These are phyloP conservation scores for Volvox carteri DNA, from an alignment of 163 green algal genomes.

Conservation along the genomic window DNA sequence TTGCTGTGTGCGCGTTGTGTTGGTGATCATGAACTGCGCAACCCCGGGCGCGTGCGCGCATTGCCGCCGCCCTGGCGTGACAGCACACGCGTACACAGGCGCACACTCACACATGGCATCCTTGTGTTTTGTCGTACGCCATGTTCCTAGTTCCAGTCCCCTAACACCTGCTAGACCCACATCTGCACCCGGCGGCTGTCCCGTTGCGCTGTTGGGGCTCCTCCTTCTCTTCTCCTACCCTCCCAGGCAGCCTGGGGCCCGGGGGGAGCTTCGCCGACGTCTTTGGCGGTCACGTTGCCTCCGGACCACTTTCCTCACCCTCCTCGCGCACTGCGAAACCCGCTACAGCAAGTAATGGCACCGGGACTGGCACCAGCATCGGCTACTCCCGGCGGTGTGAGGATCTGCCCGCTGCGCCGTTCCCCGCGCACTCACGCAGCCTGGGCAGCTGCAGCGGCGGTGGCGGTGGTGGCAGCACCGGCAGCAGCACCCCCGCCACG, in stretches of 20 bases:
- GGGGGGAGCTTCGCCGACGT: too few relatives aligned
- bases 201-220: neutral
- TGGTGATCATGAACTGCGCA: too few relatives aligned
- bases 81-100: too few relatives aligned
- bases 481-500: neutral
- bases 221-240: neutral
- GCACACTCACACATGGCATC: too few relatives aligned
- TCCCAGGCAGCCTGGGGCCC: neutral
- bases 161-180: too few relatives aligned
- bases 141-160: too few relatives aligned
- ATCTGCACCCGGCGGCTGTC: too few relatives aligned
- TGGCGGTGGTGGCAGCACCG: neutral
- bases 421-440: constrained; percentile 14
- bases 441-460: too few relatives aligned
- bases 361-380: neutral
- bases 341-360: neutral
- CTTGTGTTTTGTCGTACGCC: too few relatives aligned
- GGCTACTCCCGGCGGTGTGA: constrained; percentile 28
- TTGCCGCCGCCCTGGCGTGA: too few relatives aligned
- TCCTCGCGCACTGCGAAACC: neutral
- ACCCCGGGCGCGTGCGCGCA: too few relatives aligned
- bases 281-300: neutral
- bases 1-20: neutral
- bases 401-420: constrained; percentile 1
- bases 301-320: neutral